Evolutionary conservation across 148 eudicot genomes (phyloP), one percentile per base, ranked within the genome.

Genomic region (Chenopodium berlandieri): DNA sequence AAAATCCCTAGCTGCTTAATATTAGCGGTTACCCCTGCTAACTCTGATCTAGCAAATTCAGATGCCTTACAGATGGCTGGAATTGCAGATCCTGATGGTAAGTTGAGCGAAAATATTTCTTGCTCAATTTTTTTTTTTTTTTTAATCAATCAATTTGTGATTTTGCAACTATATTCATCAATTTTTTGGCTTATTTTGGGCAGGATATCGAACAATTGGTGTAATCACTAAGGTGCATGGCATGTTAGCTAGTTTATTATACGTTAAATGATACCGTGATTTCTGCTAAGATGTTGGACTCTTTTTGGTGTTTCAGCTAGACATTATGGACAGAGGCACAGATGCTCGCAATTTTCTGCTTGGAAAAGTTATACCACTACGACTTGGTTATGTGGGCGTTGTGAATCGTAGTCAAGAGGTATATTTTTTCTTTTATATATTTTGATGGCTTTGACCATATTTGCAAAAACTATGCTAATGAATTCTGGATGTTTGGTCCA

Each of bases 371-470:
- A 87, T 94, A 73, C 98, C 98, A 60, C 92, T 94, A 80, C 91
- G 92, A 63, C 98, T 94, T 88, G 98, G 98, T 70, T 94, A 90
- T 83, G 86, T 94, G 71, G 98, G 98, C 31, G 94, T 94, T 78
- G 98, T 94, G 82, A 94, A 94, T 86, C 97, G 98, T 48, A 88
- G 98, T 87, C 98, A 94, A 82, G 94, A 93, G 98, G 98, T 94
- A 67, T 13, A 20, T 3, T 11, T 25, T 16, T 12, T 8, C 30
- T 67, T 30, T 3, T 30, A 67, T 27, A 9, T 4, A 40, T 1
- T 40, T 40, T 40, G 44, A 40, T 23, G 69, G 6, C 14, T 65
- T 23, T 65, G 30, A 9, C 69, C 11, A 65, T 4, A 19, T n/a
- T 65, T 3, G 0, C 69, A n/a, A 11, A 12, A n/a, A 25, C 1